These are phyloP conservation scores for Penicillium sp. DNA, from an alignment of 2,329 filamentous ascomycete species.

Conservation along the genomic window DNA sequence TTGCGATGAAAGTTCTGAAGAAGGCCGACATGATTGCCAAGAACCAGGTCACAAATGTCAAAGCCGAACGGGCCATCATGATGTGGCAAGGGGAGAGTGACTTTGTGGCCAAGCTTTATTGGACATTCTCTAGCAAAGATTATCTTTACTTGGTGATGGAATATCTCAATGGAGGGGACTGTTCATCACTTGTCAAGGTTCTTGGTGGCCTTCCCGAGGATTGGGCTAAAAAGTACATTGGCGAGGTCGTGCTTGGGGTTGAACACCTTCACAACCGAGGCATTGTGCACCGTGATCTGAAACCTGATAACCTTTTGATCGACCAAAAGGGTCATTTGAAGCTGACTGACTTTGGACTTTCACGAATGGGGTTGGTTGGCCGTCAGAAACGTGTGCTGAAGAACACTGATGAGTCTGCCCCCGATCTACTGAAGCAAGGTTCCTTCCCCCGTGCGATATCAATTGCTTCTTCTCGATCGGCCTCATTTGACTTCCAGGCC, in stretches of 20 bases:
- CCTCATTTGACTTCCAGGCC: slow-evolving; percentile 85
- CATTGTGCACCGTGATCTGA: slow-evolving; percentile 94
- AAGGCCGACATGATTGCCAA: slow-evolving; percentile 99
- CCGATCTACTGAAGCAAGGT: slow-evolving; percentile 87
- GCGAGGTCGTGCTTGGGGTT: slow-evolving; percentile 93
- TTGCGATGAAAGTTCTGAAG: slow-evolving; percentile 96
- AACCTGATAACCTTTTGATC: slow-evolving; percentile 95
- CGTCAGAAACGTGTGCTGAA: slow-evolving; percentile 90
- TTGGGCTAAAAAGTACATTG: slow-evolving; percentile 97
- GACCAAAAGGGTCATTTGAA: slow-evolving; percentile 96
- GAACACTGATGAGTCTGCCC: slow-evolving; percentile 75
- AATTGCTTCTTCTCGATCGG: slow-evolving; percentile 83
- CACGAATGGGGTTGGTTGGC: slow-evolving; percentile 93
- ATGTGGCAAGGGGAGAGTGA: slow-evolving; percentile 99
- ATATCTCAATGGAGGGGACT: slow-evolving; percentile 96
- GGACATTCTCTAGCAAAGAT: slow-evolving; percentile 99
- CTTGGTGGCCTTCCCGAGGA: slow-evolving; percentile 90
- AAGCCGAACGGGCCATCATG: slow-evolving; percentile 98
- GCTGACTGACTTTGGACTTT: slow-evolving; percentile 94
- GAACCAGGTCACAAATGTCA: slow-evolving; percentile 98
- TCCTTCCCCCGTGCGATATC: slow-evolving; percentile 85
- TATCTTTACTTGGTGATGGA: slow-evolving; percentile 99
- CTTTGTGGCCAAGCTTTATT: slow-evolving; percentile 97
- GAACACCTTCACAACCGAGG: slow-evolving; percentile 92
- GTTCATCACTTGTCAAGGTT: slow-evolving; percentile 92